Conservation (phyloP, 1,139 yeast genomes). For the Scheffersomyces lignicola region DNA sequence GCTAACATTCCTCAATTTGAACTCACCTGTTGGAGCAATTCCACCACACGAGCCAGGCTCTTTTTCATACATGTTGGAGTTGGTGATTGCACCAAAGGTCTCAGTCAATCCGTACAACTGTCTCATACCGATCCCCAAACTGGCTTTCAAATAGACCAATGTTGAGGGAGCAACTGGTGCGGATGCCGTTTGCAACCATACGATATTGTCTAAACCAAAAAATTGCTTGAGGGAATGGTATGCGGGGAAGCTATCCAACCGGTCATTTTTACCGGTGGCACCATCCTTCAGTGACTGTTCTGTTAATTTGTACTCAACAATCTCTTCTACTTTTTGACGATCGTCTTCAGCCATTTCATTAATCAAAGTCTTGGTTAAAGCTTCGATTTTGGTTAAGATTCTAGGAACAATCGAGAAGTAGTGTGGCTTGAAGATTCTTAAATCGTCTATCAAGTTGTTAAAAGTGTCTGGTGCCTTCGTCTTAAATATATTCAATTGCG, state of each 20-base stretch:
- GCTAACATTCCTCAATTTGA: conserved; percentile 24
- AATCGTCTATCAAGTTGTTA: conserved; percentile 25
- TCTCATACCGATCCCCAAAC: conserved; percentile 31
- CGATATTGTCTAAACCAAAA: conserved; percentile 30
- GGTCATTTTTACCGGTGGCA: conserved; percentile 20
- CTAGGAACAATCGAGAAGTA: conserved; percentile 38
- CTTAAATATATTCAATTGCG: conserved; percentile 26
- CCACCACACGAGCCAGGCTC: conserved; percentile 38
- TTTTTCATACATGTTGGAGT: conserved; percentile 28
- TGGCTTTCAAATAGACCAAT: conserved; percentile 31
- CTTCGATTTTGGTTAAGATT: conserved; percentile 31
- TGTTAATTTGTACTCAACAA: conserved; percentile 25
- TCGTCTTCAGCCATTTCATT: conserved; percentile 18
- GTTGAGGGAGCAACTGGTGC: conserved; percentile 38
- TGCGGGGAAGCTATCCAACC: conserved; percentile 26
- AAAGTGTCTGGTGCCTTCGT: conserved; percentile 9
- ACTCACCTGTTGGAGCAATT: conserved; percentile 26
- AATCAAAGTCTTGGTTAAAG: conserved; percentile 39
- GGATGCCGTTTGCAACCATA: conserved; percentile 31
- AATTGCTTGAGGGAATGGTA: conserved; percentile 23
- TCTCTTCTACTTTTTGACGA: conserved; percentile 15
- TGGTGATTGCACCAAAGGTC: conserved; percentile 34
- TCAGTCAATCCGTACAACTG: conserved; percentile 43
- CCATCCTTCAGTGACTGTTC: conserved; percentile 28
- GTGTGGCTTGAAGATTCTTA: conserved; percentile 29